A percentile compares a stretch with the other conserved stretches of the same genome.
Conservation (phyloP, 495 filamentous ascomycete species). For the Penicillium diatomitis region DNA sequence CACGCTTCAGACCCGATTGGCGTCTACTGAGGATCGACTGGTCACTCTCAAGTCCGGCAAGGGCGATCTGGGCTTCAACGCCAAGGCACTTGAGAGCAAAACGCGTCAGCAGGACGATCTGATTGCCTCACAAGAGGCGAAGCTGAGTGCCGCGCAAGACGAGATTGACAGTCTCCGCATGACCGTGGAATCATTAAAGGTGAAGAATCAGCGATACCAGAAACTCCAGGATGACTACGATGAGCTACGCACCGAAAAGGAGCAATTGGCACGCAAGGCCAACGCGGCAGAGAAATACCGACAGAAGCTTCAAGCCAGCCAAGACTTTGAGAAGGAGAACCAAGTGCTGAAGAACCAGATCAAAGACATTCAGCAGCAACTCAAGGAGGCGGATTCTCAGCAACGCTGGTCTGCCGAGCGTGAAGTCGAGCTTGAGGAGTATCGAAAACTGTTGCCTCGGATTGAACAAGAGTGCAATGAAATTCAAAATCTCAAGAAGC, state of each 20-base stretch:
- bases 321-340: constrained; percentile 64
- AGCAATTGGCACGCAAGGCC: constrained; percentile 68
- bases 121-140: constrained; percentile 48
- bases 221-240: constrained; percentile 58
- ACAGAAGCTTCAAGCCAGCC: constrained; percentile 64
- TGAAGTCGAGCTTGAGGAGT: constrained; percentile 51
- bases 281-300: constrained; percentile 67
- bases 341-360: constrained; percentile 52
- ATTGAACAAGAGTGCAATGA: constrained; percentile 56
- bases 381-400: constrained; percentile 44
- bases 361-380: constrained; percentile 45
- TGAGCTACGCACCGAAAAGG: constrained; percentile 62
- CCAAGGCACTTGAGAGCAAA: constrained; percentile 37
- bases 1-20: constrained; percentile 35
- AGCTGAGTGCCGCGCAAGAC: constrained; percentile 40
- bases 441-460: constrained; percentile 45
- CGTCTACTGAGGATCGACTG: constrained; percentile 39
- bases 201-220: constrained; percentile 41
- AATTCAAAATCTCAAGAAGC: constrained; percentile 45
- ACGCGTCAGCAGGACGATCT: constrained; percentile 47
- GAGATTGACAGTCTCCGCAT: constrained; percentile 34
- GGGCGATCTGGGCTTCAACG: constrained; percentile 34
- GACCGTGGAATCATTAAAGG: constrained; percentile 31
- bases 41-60: constrained; percentile 36
- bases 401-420: constrained; percentile 36